phyloP scores from a whole-genome alignment of 225 moss, liverwort and hornwort genomes.

The Neckera pumila region DNA sequence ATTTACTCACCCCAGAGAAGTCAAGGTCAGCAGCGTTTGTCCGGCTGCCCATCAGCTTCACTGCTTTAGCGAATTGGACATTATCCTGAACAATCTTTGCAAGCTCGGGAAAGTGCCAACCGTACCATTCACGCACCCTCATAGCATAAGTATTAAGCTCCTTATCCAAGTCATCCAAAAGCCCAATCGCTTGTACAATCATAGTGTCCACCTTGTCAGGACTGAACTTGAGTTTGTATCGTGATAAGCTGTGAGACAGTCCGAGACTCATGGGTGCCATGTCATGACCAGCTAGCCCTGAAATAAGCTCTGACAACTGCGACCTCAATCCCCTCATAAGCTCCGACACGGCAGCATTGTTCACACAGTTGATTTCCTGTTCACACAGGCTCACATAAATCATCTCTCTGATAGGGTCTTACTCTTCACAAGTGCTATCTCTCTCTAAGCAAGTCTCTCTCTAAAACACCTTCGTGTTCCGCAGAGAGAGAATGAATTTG shows the following conservation, averaged over 20 bases:
- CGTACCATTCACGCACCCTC: constrained; percentile 90
- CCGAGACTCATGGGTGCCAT: constrained; percentile 89
- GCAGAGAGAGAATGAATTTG: neutral
- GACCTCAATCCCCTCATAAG: constrained; percentile 79
- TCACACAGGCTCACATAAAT: neutral
- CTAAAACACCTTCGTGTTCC: neutral
- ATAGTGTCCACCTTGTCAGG: constrained; percentile 90
- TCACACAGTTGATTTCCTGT: constrained; percentile 66
- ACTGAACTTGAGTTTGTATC: constrained; percentile 80
- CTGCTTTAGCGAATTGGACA: constrained; percentile 59
- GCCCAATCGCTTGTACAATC: constrained; percentile 84
- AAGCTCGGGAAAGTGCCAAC: constrained; percentile 86
- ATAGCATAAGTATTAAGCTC: constrained; percentile 87
- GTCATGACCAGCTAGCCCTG: constrained; percentile 62
- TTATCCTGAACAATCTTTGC: constrained; percentile 73
- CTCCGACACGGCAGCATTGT: constrained; percentile 62
- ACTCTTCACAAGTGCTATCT: neutral
- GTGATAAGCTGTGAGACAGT: constrained; percentile 66
- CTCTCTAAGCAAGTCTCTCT: neutral
- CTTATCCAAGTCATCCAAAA: constrained; percentile 85
- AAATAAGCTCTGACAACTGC: constrained; percentile 60
- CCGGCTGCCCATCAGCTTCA: constrained; percentile 70
- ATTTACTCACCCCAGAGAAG: constrained; percentile 32
- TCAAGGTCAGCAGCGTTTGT: constrained; percentile 57
- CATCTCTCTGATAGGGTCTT: neutral